phyloP scores from a whole-genome alignment of 129 eudicot genomes.

The Arctium lappa region DNA sequence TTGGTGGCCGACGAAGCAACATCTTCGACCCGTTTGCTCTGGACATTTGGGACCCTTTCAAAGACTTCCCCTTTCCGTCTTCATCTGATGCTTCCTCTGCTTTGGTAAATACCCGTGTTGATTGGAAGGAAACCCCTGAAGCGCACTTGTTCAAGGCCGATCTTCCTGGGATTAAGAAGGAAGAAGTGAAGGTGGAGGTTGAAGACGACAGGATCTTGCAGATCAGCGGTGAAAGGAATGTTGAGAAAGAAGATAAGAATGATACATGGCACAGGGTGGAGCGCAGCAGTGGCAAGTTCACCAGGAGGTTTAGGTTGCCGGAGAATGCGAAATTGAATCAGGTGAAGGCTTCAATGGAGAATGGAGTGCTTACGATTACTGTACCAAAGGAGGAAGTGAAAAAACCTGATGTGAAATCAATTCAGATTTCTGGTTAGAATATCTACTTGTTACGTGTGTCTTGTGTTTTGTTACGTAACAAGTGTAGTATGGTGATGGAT shows the following conservation, averaged over 20 bases:
- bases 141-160: slow-evolving; percentile 45
- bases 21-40: slow-evolving; percentile 22
- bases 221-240: too few species aligned
- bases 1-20: not conserved
- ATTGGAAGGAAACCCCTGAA: slow-evolving; percentile 44
- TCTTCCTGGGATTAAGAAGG: slow-evolving; percentile 23
- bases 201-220: too few species aligned
- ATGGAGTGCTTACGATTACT: slow-evolving; percentile 18
- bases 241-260: slow-evolving; percentile 26
- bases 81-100: slow-evolving; percentile 8
- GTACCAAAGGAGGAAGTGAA: slow-evolving; percentile 18
- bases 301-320: slow-evolving; percentile 24
- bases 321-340: slow-evolving; percentile 19
- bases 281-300: slow-evolving; percentile 31
- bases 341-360: slow-evolving; percentile 28
- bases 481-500: not conserved
- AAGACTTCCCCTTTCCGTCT: not conserved
- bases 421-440: slow-evolving; percentile 23
- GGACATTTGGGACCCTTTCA: slow-evolving; percentile 28
- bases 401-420: slow-evolving; percentile 12
- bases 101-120: slow-evolving; percentile 30
- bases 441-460: not conserved
- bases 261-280: slow-evolving; percentile 42
- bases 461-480: not conserved
- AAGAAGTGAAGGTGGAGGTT: not conserved